A percentile compares a stretch with the other conserved stretches of the same genome.
These are phyloP conservation scores for Puccinia horiana DNA, from an alignment of 1,284 basidiomycete genomes.

Conservation along the genomic window DNA sequence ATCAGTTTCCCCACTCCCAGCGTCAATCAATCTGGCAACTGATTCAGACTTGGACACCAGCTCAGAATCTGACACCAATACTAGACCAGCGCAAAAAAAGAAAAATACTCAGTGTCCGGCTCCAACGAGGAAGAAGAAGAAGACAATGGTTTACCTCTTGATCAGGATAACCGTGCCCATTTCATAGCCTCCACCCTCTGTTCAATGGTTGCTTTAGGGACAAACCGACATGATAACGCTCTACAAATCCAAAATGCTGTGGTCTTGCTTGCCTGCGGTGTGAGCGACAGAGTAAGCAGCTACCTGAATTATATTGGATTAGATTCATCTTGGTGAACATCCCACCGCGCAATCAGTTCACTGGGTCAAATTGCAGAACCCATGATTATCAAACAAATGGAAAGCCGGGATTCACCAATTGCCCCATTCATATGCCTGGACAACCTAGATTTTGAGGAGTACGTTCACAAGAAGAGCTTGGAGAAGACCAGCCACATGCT, in stretches of 20 bases:
- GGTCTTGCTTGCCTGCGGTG: not conserved
- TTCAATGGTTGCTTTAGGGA: not conserved
- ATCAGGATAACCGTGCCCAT: not conserved
- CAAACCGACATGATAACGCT: not conserved
- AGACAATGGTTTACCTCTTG: not conserved
- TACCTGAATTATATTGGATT: slow-evolving; percentile 8
- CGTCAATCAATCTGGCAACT: too few species aligned
- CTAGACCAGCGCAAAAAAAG: too few species aligned
- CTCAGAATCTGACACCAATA: too few species aligned
- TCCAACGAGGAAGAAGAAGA: too few species aligned
- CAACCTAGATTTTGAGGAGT: slow-evolving; percentile 19
- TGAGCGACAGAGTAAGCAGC: not conserved
- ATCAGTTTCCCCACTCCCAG: too few species aligned
- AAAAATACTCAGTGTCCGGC: too few species aligned
- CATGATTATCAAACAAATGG: not conserved
- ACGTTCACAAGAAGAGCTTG: not conserved
- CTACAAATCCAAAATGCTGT: not conserved
- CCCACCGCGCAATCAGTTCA: not conserved
- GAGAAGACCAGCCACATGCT: not conserved
- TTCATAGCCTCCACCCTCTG: not conserved
- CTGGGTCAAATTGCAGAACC: not conserved
- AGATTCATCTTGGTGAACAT: not conserved
- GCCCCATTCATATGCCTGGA: slow-evolving; percentile 7
- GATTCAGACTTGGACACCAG: too few species aligned
- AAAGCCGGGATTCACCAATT: not conserved